These are phyloP conservation scores for Geotrichum carabidarum DNA, from an alignment of 1,139 yeast genomes.

Conservation along the genomic window DNA sequence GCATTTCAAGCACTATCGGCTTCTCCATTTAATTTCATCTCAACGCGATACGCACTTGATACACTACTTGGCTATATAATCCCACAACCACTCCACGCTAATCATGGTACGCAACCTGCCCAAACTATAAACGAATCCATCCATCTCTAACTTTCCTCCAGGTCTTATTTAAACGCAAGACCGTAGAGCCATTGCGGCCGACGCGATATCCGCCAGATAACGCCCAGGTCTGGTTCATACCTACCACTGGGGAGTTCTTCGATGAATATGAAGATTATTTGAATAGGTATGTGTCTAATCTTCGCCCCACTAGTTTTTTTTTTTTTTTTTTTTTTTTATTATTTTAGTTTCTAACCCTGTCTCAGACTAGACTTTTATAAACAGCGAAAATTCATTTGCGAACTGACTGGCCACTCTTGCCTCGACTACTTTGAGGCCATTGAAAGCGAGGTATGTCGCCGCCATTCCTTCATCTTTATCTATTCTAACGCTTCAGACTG, in stretches of 20 bases:
- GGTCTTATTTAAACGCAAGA: conserved; percentile 38
- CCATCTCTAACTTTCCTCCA: background rate
- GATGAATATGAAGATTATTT: conserved; percentile 68
- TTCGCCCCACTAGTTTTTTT: conserved; percentile 18
- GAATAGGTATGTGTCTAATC: conserved; percentile 29
- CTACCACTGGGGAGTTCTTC: conserved; percentile 87
- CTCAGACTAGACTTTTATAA: background rate
- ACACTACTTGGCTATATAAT: no score
- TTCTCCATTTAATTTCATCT: no score
- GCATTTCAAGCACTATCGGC: no score
- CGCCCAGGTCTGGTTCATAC: conserved; percentile 58
- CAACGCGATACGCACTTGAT: no score
- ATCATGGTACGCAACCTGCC: no score
- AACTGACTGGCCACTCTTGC: conserved; percentile 90
- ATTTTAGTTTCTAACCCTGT: background rate
- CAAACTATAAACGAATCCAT: no score
- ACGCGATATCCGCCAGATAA: conserved; percentile 28
- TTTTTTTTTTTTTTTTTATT: conserved; percentile 24
- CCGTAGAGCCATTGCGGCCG: conserved; percentile 33
- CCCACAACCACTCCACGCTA: no score
- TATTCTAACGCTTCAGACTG: conserved; percentile 15
- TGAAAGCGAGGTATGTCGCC: conserved; percentile 51
- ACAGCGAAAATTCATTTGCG: conserved; percentile 82
- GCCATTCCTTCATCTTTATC: background rate
- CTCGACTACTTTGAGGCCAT: conserved; percentile 85